A percentile compares a stretch with the other conserved stretches of the same genome.
phyloP scores from a whole-genome alignment of 768 basidiomycete genomes.

The Fomitopsis serialis region DNA sequence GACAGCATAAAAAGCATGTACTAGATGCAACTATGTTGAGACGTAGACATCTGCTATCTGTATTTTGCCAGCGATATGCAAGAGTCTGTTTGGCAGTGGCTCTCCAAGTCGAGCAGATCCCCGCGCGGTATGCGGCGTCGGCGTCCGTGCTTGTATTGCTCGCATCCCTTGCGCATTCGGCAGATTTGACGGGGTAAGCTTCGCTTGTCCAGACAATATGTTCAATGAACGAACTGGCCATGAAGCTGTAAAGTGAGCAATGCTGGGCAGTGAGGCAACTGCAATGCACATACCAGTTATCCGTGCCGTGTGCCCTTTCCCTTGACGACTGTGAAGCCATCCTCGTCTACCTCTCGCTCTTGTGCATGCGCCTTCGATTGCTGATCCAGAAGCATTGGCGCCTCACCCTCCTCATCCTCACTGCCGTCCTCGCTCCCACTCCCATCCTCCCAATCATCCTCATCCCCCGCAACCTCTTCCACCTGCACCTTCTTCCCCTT shows the following conservation, averaged over 20 bases:
- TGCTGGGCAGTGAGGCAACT: background rate
- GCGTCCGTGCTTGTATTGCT: no score
- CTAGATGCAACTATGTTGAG: background rate
- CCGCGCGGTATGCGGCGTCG: no score
- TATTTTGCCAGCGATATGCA: no score
- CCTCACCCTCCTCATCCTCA: slow-evolving; percentile 43
- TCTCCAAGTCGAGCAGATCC: no score
- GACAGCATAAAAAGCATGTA: slow-evolving; percentile 15
- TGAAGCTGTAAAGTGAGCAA: no score
- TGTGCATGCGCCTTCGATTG: slow-evolving; percentile 27
- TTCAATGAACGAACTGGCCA: no score
- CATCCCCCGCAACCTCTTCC: slow-evolving; percentile 36
- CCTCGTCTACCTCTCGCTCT: slow-evolving; percentile 81
- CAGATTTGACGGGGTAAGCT: no score
- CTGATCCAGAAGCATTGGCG: slow-evolving; percentile 49
- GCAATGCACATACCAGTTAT: slow-evolving; percentile 1
- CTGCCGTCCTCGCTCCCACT: slow-evolving; percentile 33
- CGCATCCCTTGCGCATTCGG: no score
- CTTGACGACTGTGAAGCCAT: slow-evolving; percentile 84
- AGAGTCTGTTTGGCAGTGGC: no score
- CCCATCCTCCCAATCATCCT: slow-evolving; percentile 41
- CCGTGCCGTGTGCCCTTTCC: slow-evolving; percentile 35
- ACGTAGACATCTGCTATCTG: background rate
- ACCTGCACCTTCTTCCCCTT: slow-evolving; percentile 51
- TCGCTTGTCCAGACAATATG: no score